Evolutionary conservation across 176 grass and related monocot species (phyloP).

Genomic region (Aegilops bicornis): DNA sequence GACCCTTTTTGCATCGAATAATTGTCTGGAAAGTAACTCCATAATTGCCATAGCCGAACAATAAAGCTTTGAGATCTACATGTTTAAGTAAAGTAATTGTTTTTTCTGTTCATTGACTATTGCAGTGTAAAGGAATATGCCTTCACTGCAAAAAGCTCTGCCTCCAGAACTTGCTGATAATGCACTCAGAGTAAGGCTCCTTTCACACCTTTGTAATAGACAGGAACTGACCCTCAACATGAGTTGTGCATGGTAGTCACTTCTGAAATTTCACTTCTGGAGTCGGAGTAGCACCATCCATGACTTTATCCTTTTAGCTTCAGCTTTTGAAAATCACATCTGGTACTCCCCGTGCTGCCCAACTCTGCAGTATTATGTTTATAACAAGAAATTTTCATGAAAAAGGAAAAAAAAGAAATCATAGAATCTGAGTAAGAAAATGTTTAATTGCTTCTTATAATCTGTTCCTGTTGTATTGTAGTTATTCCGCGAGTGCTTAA

Average conservation of each 20-base stretch:
- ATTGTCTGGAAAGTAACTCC: no score
- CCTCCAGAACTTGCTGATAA: constrained; percentile 74
- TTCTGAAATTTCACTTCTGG: constrained; percentile 1
- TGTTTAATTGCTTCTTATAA: neutral
- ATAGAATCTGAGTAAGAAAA: neutral
- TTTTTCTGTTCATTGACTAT: constrained; percentile 1
- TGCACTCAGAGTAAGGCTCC: constrained; percentile 53
- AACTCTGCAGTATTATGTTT: constrained; percentile 7
- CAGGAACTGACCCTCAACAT: neutral
- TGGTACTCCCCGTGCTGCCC: neutral
- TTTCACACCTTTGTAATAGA: neutral
- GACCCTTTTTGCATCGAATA: neutral
- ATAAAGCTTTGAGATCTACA: neutral
- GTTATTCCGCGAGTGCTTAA: constrained; percentile 66
- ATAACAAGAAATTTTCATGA: neutral
- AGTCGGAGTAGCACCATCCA: neutral
- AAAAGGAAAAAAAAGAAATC: neutral
- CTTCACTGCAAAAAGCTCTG: constrained; percentile 66
- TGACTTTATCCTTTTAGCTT: neutral
- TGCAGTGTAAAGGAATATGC: constrained; percentile 44
- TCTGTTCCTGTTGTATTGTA: constrained; percentile 22
- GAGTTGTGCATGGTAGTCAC: neutral
- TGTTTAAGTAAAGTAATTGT: neutral
- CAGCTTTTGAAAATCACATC: neutral
- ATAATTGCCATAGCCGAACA: neutral